Conservation (phyloP, 2,329 filamentous ascomycete genomes). For the Chaetomium sp. region DNA sequence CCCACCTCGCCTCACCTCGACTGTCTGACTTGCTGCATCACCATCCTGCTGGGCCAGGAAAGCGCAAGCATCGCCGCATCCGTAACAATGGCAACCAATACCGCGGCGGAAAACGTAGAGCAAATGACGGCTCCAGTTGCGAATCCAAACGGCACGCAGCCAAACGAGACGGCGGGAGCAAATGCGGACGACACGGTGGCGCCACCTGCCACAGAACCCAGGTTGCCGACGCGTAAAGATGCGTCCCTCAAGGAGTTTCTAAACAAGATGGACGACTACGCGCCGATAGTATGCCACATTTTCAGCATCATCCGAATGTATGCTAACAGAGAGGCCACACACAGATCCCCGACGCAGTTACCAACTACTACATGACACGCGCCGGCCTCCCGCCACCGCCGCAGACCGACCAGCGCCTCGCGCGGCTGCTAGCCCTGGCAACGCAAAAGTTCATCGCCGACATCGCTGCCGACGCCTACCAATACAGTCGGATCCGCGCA, state of each 20-base stretch:
- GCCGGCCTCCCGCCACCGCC: constrained; percentile 91
- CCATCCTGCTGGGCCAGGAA: constrained; percentile 8
- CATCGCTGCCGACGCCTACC: constrained; percentile 95
- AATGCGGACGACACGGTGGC: constrained; percentile 8
- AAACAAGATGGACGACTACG: constrained; percentile 96
- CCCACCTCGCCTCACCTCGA: not conserved
- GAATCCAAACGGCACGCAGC: constrained; percentile 29
- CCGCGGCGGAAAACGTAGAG: constrained; percentile 32
- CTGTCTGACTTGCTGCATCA: constrained; percentile 10
- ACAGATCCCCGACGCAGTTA: constrained; percentile 95
- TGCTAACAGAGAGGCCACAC: not conserved
- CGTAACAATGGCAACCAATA: constrained; percentile 33
- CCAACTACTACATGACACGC: constrained; percentile 95
- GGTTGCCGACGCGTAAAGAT: constrained; percentile 82
- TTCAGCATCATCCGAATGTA: not conserved
- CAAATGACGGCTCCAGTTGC: constrained; percentile 24
- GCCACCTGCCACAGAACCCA: constrained; percentile 52
- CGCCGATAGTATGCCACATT: constrained; percentile 76
- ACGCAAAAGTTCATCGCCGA: constrained; percentile 99
- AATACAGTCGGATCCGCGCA: constrained; percentile 94
- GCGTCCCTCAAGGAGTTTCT: constrained; percentile 89
- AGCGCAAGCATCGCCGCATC: not conserved
- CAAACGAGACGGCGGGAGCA: constrained; percentile 9
- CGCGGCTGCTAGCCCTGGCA: constrained; percentile 91
- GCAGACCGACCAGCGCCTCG: constrained; percentile 85